Base-by-base conservation (phyloP, 73 alveolate genomes). In the Paramecium bursaria region DNA sequence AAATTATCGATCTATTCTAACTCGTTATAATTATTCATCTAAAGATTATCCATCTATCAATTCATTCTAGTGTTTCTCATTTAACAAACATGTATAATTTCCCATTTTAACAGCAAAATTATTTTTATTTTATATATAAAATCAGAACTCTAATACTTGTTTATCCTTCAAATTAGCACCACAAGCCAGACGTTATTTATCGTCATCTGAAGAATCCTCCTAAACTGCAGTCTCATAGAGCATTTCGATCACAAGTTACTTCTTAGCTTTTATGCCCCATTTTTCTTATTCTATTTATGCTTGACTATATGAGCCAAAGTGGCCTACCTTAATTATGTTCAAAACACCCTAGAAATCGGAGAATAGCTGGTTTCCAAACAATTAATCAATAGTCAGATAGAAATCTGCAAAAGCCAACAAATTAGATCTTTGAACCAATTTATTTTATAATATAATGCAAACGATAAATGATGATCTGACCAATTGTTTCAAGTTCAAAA, bases 201-300 rank as follows among this genome's bases (percentile, higher is more conserved):
- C 27, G 2, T 61, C 80, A 19, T 35, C 55, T 4, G 31, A 52
- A 3, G 55, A 31, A 29, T 61, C 80, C 15, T 61, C 80, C 2
- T 61, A 52, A 3, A 61, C 31, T 3, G 80, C 80, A 2, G 80
- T 61, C 11, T 61, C 80, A 61, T 61, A 54, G 23, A 54, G 29
- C 23, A 14, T 14, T 54, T 54, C 75, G 10, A 54, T 54, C 13
- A 9, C 29, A 2, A 54, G 13, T 23, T 15, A 54, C 17, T 54
- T 61, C 19, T 61, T 33, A 14, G 42, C 15, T 61, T 61, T 61
- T 1, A 61, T 61, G 4, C 80, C 80, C 80, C 80, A 61, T 35
- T 61, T 61, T 35, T 61, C 80, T 17, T 31, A 35, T 4, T 61
- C 80, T 31, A 61, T 21, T 35, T 31, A 9, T 15, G 31, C 54